Evolutionary conservation across 768 basidiomycete genomes (phyloP), one percentile per base, ranked within the genome.

Genomic region (Pluteus cervinus): DNA sequence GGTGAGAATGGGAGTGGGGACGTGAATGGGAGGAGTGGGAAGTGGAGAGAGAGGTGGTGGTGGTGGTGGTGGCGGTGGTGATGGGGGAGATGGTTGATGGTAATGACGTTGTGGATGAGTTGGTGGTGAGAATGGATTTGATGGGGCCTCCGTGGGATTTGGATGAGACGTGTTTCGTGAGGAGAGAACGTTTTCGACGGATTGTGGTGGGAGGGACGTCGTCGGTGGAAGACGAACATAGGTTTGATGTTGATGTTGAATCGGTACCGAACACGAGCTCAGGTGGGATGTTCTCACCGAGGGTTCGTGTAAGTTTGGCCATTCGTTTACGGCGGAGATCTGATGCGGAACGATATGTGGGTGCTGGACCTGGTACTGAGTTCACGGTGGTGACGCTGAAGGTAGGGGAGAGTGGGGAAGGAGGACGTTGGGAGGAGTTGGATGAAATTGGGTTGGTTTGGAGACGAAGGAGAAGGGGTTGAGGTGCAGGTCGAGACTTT

Each of bases 281-380:
- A 2, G 65, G 45, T 12, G 75, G 75, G 10, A 76, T 55, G 36
- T 62, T 63, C 51, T 75, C 75, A 24, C 75, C 75, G 4, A 76
- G 62, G 22, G 71, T 71, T 11, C 72, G 67, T 1, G 58, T 51
- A 20, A 76, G 68, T 54, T 75, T 74, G 10, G 68, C 71, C 55
- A 76, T 63, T 29, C 66, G 53, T 25, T 45, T 54, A 12, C 50
- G 63, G 33, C 60, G 65, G 24, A 65, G 50, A 29, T 70, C 62
- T 1, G 41, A 23, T 14, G 45, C 37, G 24, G 50, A 45, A 17
- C 43, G 48, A 35, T 37, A 43, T 21, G 33, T 45, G 24, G 31
- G 52, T 17, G 42, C 43, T 17, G 43, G 42, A 29, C n/a, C n/a
- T n/a, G n/a, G n/a, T n/a, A n/a, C n/a, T n/a, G n/a, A n/a, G n/a